phyloP scores from a whole-genome alignment of 306 rosid genomes.

The Gynostemma pentaphyllum region DNA sequence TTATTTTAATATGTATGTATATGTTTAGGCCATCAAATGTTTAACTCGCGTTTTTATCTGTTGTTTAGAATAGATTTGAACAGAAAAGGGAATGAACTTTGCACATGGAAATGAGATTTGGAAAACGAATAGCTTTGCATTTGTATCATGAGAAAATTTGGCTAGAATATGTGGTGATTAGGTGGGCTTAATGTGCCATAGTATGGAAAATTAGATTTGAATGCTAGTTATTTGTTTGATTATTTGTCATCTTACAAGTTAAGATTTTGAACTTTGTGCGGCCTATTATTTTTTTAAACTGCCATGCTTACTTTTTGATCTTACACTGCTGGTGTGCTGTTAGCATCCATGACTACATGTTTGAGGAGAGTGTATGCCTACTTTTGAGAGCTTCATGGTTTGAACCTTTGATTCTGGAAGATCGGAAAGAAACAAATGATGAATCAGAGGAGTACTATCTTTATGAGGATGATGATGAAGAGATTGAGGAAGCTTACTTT shows the following conservation, averaged over 20 bases:
- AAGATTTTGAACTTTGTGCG: background rate
- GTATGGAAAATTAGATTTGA: background rate
- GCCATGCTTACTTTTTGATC: background rate
- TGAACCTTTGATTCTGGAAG: slow-evolving; percentile 38
- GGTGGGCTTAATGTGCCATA: no score
- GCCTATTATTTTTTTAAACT: background rate
- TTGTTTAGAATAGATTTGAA: no score
- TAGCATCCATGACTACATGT: slow-evolving; percentile 70
- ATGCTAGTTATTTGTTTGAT: background rate
- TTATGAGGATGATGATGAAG: slow-evolving; percentile 45
- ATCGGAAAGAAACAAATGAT: slow-evolving; percentile 25
- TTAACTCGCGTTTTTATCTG: no score
- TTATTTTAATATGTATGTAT: no score
- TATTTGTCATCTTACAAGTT: background rate
- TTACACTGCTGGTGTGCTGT: background rate
- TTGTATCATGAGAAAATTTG: no score
- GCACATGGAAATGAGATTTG: no score
- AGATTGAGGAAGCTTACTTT: slow-evolving; percentile 44
- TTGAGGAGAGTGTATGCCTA: slow-evolving; percentile 87
- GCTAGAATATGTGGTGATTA: no score
- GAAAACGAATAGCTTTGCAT: no score
- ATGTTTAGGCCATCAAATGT: no score
- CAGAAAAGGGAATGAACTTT: no score
- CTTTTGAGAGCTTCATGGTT: slow-evolving; percentile 88
- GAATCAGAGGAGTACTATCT: slow-evolving; percentile 33